Base-by-base conservation (phyloP, 306 rosid species). In the Cyamopsis tetragonoloba region DNA sequence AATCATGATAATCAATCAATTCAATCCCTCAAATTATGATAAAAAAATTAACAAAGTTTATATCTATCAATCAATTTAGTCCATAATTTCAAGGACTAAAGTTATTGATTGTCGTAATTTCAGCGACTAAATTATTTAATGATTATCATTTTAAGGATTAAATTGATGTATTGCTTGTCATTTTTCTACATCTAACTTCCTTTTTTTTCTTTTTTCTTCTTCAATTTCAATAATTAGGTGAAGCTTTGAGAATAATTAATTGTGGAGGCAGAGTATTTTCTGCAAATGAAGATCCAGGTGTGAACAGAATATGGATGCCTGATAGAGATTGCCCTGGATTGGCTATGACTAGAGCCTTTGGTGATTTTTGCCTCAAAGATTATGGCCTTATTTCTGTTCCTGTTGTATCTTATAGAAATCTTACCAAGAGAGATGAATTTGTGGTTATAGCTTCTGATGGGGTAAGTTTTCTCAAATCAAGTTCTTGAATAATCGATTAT, bases 311-410 rank as follows among this genome's bases (percentile, higher is more conserved):
- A 49, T 93, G 96, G 91, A 85, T 83, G 91, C 85, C 99, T 11
- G 85, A 88, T 6, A 81, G 70, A 22, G 78, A 86, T 3, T 68
- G 79, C 41, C 97, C 99, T 5, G 97, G 99, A 69, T 68, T 93
- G 0, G 99, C 97, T 15, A 93, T 93, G 99, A 62, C 99, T 3
- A 86, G 99, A 69, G 89, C 97, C 23, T 88, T 90, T 2, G 97
- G 96, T 32, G 89, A 93, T 68, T 90, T 93, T 72, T 93, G 97
- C 79, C 83, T 90, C 13, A 90, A 93, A 79, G 85, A 84, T 44
- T 77, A 72, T 60, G 99, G 99, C 53, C 86, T 93, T 32, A 79
- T 77, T 64, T 78, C 97, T 48, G 69, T 18, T 20, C 99, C 99
- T 11, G 88, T 84, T 5, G 47, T 90, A 9, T 77, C 64, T 53